A percentile compares a stretch with the other conserved stretches of the same genome.
phyloP scores from a whole-genome alignment of 2,329 filamentous ascomycete genomes.

The Hypoxylon rubiginosum region DNA sequence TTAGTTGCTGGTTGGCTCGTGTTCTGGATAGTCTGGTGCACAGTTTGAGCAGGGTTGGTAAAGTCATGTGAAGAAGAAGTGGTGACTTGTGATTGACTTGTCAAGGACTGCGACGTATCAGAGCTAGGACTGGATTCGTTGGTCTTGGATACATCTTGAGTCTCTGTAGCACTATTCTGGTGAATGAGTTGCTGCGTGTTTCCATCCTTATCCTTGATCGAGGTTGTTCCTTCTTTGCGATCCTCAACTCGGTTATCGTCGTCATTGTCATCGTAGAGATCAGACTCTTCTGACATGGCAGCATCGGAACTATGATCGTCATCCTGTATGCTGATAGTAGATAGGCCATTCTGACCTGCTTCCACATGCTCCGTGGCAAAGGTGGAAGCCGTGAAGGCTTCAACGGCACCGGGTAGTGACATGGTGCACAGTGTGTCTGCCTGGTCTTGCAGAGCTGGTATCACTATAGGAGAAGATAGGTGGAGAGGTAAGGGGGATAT shows the following conservation, averaged over 20 bases:
- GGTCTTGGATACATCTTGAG: slow-evolving; percentile 60
- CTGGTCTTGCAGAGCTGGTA: slow-evolving; percentile 66
- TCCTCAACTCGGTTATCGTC: no score
- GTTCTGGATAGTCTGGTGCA: slow-evolving; percentile 49
- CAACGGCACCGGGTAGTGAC: slow-evolving; percentile 48
- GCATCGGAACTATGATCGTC: slow-evolving; percentile 1
- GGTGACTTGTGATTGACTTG: slow-evolving; percentile 33
- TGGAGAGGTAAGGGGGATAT: slow-evolving; percentile 65
- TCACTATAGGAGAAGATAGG: slow-evolving; percentile 60
- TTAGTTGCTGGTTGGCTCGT: slow-evolving; percentile 42
- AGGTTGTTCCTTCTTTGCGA: slow-evolving; percentile 46
- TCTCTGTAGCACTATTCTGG: slow-evolving; percentile 53
- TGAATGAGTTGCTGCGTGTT: slow-evolving; percentile 66
- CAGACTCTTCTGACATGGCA: slow-evolving; percentile 6
- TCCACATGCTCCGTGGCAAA: slow-evolving; percentile 4
- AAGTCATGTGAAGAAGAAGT: slow-evolving; percentile 35
- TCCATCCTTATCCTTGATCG: slow-evolving; percentile 60
- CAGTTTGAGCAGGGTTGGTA: slow-evolving; percentile 36
- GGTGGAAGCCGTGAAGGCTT: slow-evolving; percentile 37
- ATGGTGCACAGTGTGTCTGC: slow-evolving; percentile 65
- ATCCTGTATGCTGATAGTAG: slow-evolving; percentile 15
- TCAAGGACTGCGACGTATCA: slow-evolving; percentile 39
- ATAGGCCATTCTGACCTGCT: slow-evolving; percentile 19
- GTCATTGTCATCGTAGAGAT: slow-evolving; percentile 52
- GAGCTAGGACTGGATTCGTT: slow-evolving; percentile 37